Evolutionary conservation across 805 yeast species (phyloP).

Genomic region (Zygosaccharomyces siamensis): DNA sequence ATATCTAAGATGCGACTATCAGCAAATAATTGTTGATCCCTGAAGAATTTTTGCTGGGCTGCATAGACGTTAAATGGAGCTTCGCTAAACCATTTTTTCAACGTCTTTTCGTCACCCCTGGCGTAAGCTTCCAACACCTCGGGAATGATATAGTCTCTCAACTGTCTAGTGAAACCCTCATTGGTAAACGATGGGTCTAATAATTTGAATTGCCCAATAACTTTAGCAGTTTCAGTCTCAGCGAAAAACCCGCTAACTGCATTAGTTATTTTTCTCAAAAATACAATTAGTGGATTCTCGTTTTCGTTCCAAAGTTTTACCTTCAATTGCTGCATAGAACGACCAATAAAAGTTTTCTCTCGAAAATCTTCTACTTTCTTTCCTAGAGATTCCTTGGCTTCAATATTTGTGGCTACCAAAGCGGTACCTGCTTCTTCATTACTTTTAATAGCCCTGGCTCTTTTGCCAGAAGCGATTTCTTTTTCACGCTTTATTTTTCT

Average conservation of each 20-base stretch:
- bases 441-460: slow-evolving; percentile 64
- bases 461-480: slow-evolving; percentile 54
- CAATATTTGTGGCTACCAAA: slow-evolving; percentile 74
- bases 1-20: slow-evolving; percentile 91
- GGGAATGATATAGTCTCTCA: slow-evolving; percentile 90
- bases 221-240: slow-evolving; percentile 94
- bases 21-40: slow-evolving; percentile 84
- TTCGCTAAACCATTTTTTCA: slow-evolving; percentile 91
- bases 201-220: slow-evolving; percentile 74
- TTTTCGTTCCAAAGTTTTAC: slow-evolving; percentile 81
- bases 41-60: slow-evolving; percentile 86
- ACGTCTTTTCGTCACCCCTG: slow-evolving; percentile 76
- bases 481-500: slow-evolving; percentile 68
- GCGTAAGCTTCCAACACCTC: slow-evolving; percentile 94
- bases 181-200: slow-evolving; percentile 86
- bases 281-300: slow-evolving; percentile 83
- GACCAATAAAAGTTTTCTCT: slow-evolving; percentile 66
- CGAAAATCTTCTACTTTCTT: slow-evolving; percentile 64
- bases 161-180: slow-evolving; percentile 72
- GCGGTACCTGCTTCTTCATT: slow-evolving; percentile 80
- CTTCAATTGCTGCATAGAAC: slow-evolving; percentile 53
- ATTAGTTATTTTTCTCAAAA: slow-evolving; percentile 72
- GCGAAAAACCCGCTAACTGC: slow-evolving; percentile 85
- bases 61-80: slow-evolving; percentile 95
- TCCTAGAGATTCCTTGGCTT: slow-evolving; percentile 62